Evolutionary conservation across 2,329 filamentous ascomycete species (phyloP).

Genomic region (Sporothrix luriei): DNA sequence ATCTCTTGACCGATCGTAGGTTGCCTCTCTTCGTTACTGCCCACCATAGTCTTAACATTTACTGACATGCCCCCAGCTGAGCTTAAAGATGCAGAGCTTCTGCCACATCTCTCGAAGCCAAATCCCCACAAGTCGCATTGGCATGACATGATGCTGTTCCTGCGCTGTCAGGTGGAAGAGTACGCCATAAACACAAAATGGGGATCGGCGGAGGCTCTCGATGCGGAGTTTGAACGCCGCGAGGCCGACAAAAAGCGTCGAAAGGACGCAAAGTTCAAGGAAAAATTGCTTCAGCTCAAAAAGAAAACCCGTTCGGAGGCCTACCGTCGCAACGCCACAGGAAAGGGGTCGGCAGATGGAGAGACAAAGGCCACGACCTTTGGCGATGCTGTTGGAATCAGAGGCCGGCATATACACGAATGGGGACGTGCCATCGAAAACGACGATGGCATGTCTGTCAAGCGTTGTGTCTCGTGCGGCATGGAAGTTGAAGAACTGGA

Average conservation of each 20-base stretch:
- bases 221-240: constrained; percentile 82
- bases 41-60: not conserved
- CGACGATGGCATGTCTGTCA: constrained; percentile 73
- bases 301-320: constrained; percentile 90
- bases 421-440: constrained; percentile 74
- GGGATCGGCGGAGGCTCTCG: constrained; percentile 82
- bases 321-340: constrained; percentile 69
- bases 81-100: constrained; percentile 80
- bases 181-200: constrained; percentile 90
- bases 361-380: constrained; percentile 59
- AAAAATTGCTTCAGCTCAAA: constrained; percentile 86
- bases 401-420: constrained; percentile 82
- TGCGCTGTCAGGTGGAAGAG: constrained; percentile 90
- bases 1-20: constrained; percentile 87
- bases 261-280: constrained; percentile 90
- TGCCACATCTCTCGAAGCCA: constrained; percentile 84
- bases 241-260: constrained; percentile 78
- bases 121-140: constrained; percentile 96
- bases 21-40: constrained; percentile 36
- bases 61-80: constrained; percentile 62
- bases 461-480: constrained; percentile 74
- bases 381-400: constrained; percentile 71
- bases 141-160: constrained; percentile 98
- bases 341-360: constrained; percentile 46
- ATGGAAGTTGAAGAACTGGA: constrained; percentile 79